phyloP scores from a whole-genome alignment of 768 basidiomycete genomes.

The Psilocybe azurescens region DNA sequence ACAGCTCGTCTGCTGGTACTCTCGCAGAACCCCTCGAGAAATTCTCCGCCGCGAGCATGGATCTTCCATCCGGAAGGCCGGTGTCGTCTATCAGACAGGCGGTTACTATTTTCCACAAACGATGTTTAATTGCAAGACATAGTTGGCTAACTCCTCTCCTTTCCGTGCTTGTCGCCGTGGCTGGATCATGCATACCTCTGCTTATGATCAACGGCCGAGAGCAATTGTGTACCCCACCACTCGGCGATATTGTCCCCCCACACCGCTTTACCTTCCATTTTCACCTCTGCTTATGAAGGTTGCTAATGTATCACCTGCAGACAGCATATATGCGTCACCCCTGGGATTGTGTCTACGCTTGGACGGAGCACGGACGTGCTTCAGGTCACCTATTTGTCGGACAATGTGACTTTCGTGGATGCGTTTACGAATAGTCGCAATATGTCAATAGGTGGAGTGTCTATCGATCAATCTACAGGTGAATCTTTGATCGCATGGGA shows the following conservation, averaged over 20 bases:
- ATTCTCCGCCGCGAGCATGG: constrained; percentile 26
- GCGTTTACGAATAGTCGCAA: constrained; percentile 58
- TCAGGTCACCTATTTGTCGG: constrained; percentile 43
- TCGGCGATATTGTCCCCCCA: constrained; percentile 36
- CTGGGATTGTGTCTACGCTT: constrained; percentile 53
- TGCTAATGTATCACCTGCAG: not conserved
- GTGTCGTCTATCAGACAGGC: constrained; percentile 68
- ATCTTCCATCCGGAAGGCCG: constrained; percentile 56
- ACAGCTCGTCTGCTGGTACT: not conserved
- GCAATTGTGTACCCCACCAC: constrained; percentile 53
- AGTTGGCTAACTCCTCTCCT: constrained; percentile 74
- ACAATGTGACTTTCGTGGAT: constrained; percentile 65
- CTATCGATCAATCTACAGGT: constrained; percentile 55
- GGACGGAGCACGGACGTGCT: constrained; percentile 45
- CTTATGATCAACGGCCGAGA: constrained; percentile 60
- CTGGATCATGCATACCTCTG: constrained; percentile 70
- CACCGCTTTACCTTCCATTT: constrained; percentile 61
- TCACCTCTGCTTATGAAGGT: constrained; percentile 38
- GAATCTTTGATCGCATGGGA: constrained; percentile 74
- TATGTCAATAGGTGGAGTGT: constrained; percentile 70
- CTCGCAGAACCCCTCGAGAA: constrained; percentile 1
- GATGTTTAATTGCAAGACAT: constrained; percentile 62
- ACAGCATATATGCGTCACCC: constrained; percentile 38
- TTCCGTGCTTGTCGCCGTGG: constrained; percentile 56
- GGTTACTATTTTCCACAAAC: constrained; percentile 76